These are phyloP conservation scores for Allantophomopsis cytisporea DNA, from an alignment of 2,329 filamentous ascomycete species.

Conservation along the genomic window DNA sequence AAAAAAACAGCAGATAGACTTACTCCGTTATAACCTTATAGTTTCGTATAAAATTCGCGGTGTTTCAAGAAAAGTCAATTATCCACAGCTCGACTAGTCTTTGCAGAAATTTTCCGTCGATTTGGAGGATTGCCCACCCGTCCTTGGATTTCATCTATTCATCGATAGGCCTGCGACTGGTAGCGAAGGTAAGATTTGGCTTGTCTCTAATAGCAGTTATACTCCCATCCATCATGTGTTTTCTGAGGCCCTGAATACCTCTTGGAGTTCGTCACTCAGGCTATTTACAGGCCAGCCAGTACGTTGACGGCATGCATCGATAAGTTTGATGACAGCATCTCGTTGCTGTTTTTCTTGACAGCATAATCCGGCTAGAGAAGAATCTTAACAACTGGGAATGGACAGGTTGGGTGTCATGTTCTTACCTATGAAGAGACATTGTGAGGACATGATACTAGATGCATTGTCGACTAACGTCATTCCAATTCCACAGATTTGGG, in stretches of 20 bases:
- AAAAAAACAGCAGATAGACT: too few species aligned
- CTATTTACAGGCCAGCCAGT: conserved; percentile 25
- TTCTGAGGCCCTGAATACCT: background rate
- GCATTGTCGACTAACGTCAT: conserved; percentile 26
- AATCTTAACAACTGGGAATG: background rate
- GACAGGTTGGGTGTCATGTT: background rate
- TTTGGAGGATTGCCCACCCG: too few species aligned
- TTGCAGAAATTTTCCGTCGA: too few species aligned
- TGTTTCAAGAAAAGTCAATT: too few species aligned
- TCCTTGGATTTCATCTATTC: too few species aligned
- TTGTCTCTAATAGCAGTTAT: too few species aligned
- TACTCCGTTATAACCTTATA: too few species aligned
- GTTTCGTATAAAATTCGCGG: too few species aligned
- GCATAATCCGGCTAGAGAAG: conserved; percentile 23
- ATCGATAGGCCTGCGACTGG: too few species aligned
- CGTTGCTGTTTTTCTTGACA: conserved; percentile 22
- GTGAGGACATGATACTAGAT: conserved; percentile 27
- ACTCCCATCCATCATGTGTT: too few species aligned
- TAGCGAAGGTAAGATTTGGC: too few species aligned
- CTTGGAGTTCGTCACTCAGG: conserved; percentile 15
- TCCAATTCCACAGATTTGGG: conserved; percentile 34
- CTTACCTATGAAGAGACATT: conserved; percentile 24
- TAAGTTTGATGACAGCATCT: conserved; percentile 21
- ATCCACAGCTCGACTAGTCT: too few species aligned
- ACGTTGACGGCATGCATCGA: conserved; percentile 21